Percentiles rank a stretch among this genome's conserved stretches.
Conservation (phyloP, 805 yeast species). For the Saccharomycopsis fibuligera region DNA sequence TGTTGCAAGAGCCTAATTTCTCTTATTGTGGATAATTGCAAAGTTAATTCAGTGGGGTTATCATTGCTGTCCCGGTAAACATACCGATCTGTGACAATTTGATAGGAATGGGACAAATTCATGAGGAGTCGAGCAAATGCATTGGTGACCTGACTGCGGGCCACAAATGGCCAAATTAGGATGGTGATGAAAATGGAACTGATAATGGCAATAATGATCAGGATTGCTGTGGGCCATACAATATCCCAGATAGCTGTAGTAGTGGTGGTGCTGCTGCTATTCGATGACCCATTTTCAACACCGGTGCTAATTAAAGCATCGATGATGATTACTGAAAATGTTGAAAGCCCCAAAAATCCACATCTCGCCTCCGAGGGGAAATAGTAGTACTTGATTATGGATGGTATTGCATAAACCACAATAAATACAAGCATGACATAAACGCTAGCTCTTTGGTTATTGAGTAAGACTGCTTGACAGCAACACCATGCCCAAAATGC, state of each 20-base stretch:
- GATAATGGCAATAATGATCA: constrained; percentile 34
- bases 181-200: constrained; percentile 36
- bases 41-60: constrained; percentile 39
- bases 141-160: constrained; percentile 35
- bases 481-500: constrained; percentile 42
- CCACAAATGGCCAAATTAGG: constrained; percentile 43
- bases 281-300: too few species aligned
- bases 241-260: constrained; percentile 29
- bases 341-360: constrained; percentile 34
- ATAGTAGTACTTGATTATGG: not conserved
- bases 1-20: constrained; percentile 44
- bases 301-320: too few species aligned
- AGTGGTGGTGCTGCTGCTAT: not conserved
- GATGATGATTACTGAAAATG: constrained; percentile 36
- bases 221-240: constrained; percentile 36
- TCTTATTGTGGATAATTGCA: constrained; percentile 38
- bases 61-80: constrained; percentile 42
- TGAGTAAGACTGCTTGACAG: constrained; percentile 16
- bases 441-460: not conserved
- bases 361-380: constrained; percentile 33
- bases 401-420: not conserved
- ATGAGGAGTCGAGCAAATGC: constrained; percentile 35
- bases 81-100: constrained; percentile 41
- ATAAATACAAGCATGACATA: constrained; percentile 1
- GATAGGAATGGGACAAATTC: constrained; percentile 41